Percentiles rank a stretch among this genome's conserved stretches.
These are phyloP conservation scores for Zangia roseola DNA, from an alignment of 768 basidiomycete genomes.

Conservation along the genomic window DNA sequence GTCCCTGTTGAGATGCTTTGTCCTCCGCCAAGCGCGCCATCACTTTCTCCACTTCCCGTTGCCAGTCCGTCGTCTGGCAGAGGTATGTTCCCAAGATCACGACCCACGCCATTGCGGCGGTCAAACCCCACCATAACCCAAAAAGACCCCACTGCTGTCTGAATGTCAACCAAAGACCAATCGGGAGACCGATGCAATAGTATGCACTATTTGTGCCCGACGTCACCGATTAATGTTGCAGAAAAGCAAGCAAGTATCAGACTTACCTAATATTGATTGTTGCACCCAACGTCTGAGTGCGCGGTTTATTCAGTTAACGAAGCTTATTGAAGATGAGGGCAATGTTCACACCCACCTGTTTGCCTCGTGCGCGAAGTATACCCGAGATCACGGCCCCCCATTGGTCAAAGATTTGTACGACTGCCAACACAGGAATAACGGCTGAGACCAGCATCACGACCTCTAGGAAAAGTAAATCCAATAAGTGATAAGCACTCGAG, in stretches of 20 bases:
- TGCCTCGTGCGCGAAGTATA: slow-evolving; percentile 79
- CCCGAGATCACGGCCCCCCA: slow-evolving; percentile 69
- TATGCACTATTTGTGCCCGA: slow-evolving; percentile 51
- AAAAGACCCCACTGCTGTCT: slow-evolving; percentile 53
- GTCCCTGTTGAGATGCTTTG: slow-evolving; percentile 16
- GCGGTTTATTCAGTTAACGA: background rate
- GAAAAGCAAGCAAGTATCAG: background rate
- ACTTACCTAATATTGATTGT: slow-evolving; percentile 70
- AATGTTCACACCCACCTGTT: slow-evolving; percentile 46
- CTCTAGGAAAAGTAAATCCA: slow-evolving; percentile 8
- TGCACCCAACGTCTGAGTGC: slow-evolving; percentile 65
- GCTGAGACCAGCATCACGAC: slow-evolving; percentile 44
- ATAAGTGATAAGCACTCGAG: background rate
- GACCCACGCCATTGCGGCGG: slow-evolving; percentile 37
- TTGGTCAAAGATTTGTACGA: slow-evolving; percentile 84
- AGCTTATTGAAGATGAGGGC: background rate
- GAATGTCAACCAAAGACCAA: slow-evolving; percentile 80
- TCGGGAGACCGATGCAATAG: slow-evolving; percentile 79
- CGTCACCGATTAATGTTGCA: background rate
- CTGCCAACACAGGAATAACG: slow-evolving; percentile 73
- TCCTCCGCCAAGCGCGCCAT: slow-evolving; percentile 50
- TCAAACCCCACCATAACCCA: slow-evolving; percentile 88
- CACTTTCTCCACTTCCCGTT: slow-evolving; percentile 64
- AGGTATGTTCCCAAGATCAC: slow-evolving; percentile 32
- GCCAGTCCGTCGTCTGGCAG: slow-evolving; percentile 65